Evolutionary conservation across 1,284 basidiomycete genomes (phyloP).

Genomic region (Puccinia hordei): DNA sequence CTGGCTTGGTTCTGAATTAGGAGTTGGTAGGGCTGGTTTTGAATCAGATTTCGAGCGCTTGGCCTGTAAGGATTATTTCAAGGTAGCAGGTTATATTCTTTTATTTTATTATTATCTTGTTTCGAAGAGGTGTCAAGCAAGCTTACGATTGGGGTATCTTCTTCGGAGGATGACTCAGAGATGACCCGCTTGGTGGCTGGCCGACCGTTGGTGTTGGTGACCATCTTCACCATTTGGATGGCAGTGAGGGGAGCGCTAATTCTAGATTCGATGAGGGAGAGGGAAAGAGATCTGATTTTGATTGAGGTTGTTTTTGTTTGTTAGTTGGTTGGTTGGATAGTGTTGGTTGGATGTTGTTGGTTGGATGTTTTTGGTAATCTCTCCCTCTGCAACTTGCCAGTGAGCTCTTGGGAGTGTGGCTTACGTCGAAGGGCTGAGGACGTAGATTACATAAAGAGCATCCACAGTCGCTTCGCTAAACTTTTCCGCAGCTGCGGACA

Average conservation of each 20-base stretch:
- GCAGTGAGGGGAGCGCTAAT: too few species aligned
- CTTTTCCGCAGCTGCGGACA: too few species aligned
- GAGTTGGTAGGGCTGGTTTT: background rate
- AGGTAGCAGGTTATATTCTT: background rate
- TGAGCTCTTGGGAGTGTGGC: background rate
- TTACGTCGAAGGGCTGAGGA: background rate
- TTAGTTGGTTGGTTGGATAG: background rate
- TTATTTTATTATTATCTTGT: background rate
- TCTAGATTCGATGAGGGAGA: too few species aligned
- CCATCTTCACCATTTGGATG: background rate
- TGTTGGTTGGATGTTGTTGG: background rate
- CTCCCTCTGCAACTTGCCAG: background rate
- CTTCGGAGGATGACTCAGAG: conserved; percentile 27
- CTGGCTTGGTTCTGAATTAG: conserved; percentile 17
- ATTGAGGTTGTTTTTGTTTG: background rate
- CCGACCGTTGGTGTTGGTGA: conserved; percentile 20
- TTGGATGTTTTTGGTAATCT: background rate
- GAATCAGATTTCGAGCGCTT: conserved; percentile 32
- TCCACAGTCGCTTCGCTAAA: too few species aligned
- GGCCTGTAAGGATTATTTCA: background rate
- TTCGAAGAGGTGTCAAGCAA: background rate
- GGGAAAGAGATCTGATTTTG: too few species aligned
- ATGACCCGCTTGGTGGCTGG: conserved; percentile 40
- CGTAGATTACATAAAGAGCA: background rate
- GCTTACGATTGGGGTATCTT: conserved; percentile 38